phyloP scores from a whole-genome alignment of 2,329 filamentous ascomycete species.

The Aspergillus ochraceus region DNA sequence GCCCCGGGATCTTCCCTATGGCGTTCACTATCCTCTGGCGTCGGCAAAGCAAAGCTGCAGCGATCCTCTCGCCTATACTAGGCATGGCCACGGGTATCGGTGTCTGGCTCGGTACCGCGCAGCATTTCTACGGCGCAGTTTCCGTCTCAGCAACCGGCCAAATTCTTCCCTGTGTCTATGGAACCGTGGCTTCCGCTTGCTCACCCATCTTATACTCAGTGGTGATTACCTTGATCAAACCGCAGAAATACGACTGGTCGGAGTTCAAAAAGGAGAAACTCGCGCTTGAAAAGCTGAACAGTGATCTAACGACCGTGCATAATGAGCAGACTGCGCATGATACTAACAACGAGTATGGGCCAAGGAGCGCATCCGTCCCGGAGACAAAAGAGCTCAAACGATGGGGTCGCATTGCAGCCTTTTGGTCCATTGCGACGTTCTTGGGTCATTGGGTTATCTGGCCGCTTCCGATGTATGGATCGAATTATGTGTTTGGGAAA shows the following conservation, averaged over 20 bases:
- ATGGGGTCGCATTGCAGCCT: conserved; percentile 49
- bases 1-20: conserved; percentile 56
- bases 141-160: conserved; percentile 51
- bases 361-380: conserved; percentile 12
- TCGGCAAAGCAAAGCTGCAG: conserved; percentile 51
- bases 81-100: conserved; percentile 53
- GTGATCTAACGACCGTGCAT: conserved; percentile 23
- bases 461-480: conserved; percentile 57
- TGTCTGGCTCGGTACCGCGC: conserved; percentile 54
- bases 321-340: background rate
- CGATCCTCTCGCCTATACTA: conserved; percentile 51
- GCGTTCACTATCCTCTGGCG: conserved; percentile 56
- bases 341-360: background rate
- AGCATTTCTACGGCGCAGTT: conserved; percentile 49
- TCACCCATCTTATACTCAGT: conserved; percentile 54
- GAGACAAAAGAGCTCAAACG: conserved; percentile 42
- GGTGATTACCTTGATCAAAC: conserved; percentile 48
- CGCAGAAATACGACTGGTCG: conserved; percentile 45
- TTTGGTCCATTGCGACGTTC: conserved; percentile 53
- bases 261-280: conserved; percentile 38
- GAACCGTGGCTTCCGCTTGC: conserved; percentile 54
- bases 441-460: conserved; percentile 56
- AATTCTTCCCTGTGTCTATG: conserved; percentile 54
- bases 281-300: conserved; percentile 27
- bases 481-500: conserved; percentile 51